phyloP scores from a whole-genome alignment of 345 rosid genomes.

The Populus alba region DNA sequence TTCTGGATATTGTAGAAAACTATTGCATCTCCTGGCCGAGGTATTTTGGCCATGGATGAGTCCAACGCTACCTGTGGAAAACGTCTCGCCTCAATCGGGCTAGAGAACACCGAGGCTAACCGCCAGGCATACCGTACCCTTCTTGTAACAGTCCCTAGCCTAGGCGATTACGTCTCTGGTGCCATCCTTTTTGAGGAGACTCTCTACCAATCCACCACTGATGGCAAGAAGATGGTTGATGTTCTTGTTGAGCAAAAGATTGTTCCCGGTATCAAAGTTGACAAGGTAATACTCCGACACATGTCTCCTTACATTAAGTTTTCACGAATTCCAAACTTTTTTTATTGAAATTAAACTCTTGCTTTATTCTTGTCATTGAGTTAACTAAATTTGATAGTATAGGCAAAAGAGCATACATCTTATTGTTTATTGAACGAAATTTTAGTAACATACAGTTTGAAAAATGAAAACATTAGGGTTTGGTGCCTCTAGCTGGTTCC shows the following conservation, averaged over 20 bases:
- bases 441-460: not conserved
- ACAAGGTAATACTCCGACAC: constrained; percentile 54
- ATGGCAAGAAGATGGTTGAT: constrained; percentile 90
- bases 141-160: constrained; percentile 75
- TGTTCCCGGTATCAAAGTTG: constrained; percentile 97
- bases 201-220: constrained; percentile 82
- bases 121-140: constrained; percentile 95
- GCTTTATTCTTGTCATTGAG: not conserved
- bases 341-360: not conserved
- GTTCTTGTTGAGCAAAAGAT: constrained; percentile 84
- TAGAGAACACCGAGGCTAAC: constrained; percentile 95
- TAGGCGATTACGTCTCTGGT: constrained; percentile 83
- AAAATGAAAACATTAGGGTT: constrained; percentile 56
- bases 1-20: constrained; percentile 58
- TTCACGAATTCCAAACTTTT: not conserved
- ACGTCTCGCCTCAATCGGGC: constrained; percentile 86
- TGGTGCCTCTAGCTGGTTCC: constrained; percentile 92
- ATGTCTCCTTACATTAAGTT: not conserved
- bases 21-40: constrained; percentile 91
- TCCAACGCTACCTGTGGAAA: constrained; percentile 97
- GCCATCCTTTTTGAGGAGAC: constrained; percentile 97
- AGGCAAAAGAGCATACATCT: not conserved
- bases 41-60: constrained; percentile 98
- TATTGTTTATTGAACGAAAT: not conserved
- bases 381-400: not conserved